These are phyloP conservation scores for Spergularia azorica DNA, from an alignment of 179 eudicot genomes.

Conservation along the genomic window DNA sequence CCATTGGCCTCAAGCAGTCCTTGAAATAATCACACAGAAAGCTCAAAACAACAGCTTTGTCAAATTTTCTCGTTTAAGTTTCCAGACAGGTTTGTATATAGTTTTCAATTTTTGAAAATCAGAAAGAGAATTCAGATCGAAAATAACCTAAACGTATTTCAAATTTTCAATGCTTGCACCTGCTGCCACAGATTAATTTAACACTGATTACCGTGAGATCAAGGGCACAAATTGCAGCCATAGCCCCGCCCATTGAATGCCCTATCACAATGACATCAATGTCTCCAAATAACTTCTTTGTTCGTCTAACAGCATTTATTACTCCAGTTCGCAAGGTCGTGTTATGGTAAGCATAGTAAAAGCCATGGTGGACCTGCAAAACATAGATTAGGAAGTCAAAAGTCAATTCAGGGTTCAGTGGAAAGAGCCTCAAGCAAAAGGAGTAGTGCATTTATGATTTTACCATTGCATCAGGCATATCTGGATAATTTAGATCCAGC, in stretches of 20 bases:
- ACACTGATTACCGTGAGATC: constrained; percentile 67
- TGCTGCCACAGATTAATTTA: not conserved
- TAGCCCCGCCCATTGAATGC: constrained; percentile 99
- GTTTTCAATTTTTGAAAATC: too few species aligned
- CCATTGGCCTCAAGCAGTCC: not conserved
- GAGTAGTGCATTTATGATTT: constrained; percentile 5
- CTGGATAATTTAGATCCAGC: constrained; percentile 84
- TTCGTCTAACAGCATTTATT: constrained; percentile 56
- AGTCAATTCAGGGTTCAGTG: not conserved
- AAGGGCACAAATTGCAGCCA: constrained; percentile 91
- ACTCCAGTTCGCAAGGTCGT: constrained; percentile 80
- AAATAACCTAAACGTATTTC: not conserved
- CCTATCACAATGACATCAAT: constrained; percentile 68
- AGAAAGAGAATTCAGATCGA: not conserved
- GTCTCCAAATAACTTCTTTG: constrained; percentile 60
- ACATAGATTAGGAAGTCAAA: constrained; percentile 10
- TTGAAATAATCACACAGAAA: not conserved
- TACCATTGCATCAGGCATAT: constrained; percentile 84
- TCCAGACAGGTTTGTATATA: not conserved
- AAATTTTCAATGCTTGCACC: too few species aligned
- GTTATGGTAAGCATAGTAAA: constrained; percentile 90
- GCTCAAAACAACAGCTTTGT: not conserved
- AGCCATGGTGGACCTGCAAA: constrained; percentile 95
- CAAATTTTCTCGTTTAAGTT: not conserved
- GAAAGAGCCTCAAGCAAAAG: constrained; percentile 1